Base-by-base conservation (phyloP, 345 rosid genomes). In the Syzygium oleosum region DNA sequence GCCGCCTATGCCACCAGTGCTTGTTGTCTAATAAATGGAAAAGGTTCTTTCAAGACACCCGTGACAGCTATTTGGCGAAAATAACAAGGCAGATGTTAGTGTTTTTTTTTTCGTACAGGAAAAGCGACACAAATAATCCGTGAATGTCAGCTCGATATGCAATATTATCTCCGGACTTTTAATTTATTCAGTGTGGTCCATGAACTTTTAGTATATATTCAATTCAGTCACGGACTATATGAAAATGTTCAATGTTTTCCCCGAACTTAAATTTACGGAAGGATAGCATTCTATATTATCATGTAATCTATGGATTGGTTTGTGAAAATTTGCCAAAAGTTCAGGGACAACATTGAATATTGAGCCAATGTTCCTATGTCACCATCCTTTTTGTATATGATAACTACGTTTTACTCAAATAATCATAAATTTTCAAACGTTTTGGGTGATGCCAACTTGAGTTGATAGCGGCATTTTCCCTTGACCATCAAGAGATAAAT, bases 151-250 rank as follows among this genome's bases (percentile, higher is more conserved):
- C 46, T 43, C 46, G 46, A 43, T 43, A 58, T 25, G 25, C 0
- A 25, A 58, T 25, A 0, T 59, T 2, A 4, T 11, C 2, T 3
- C 1, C 0, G 0, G 11, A 59, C 0, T 27, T 59, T 59, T 59
- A 59, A 12, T 59, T 5, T 59, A 1, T 59, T 59, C 0, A 27
- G 0, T 27, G 0, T 25, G 27, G 12, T 11, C 2, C 3, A 4
- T 12, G 12, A 25, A 25, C 0, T 12, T 58, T 25, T 25, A 1
- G 3, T 12, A 11, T 3, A 25, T 27, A 0, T 59, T 59, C 29
- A 59, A 0, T 59, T 59, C 5, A 11, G 29, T 58, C 1, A 10
- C 2, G 0, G 1, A 59, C 5, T 59, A 59, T 59, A 59, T 25
- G 3, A 25, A 59, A 58, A 58, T 58, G 0, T 5, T 59, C 0